A percentile compares a stretch with the other conserved stretches of the same genome.
Conservation (phyloP, 352 stramenopile species). For the Pythium sp. region DNA sequence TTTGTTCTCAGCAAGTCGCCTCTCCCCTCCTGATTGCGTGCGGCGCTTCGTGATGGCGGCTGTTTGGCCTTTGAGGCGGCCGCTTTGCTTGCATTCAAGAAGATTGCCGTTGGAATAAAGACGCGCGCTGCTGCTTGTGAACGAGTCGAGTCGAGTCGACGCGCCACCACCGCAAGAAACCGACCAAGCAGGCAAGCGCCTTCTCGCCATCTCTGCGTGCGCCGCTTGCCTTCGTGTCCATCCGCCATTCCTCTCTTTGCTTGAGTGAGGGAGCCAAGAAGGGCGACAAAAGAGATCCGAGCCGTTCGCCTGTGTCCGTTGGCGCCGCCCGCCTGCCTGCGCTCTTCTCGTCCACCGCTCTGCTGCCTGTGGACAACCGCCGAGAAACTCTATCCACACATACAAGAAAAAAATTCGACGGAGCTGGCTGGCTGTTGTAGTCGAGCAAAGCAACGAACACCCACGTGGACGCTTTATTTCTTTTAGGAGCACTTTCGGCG, state of each 20-base stretch:
- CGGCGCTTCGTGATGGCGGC: slow-evolving; percentile 3
- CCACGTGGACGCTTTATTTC: slow-evolving; percentile 10
- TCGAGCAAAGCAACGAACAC: neutral
- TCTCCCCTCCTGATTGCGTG: neutral
- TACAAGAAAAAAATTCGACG: neutral
- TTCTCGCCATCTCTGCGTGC: neutral
- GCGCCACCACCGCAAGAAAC: neutral
- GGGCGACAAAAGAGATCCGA: neutral
- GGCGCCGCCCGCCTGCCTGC: neutral
- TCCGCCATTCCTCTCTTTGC: neutral
- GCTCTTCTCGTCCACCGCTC: neutral
- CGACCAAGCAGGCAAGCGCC: neutral
- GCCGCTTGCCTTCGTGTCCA: neutral
- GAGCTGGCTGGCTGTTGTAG: neutral
- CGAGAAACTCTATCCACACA: slow-evolving; percentile 7
- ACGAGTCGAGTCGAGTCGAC: neutral
- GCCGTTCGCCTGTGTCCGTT: neutral
- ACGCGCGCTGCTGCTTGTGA: neutral
- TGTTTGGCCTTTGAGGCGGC: neutral
- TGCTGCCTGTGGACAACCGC: neutral
- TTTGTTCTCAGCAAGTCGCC: slow-evolving; percentile 4
- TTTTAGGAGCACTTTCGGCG: neutral
- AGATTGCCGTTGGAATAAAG: neutral
- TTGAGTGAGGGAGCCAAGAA: neutral
- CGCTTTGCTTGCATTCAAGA: slow-evolving; percentile 5